Evolutionary conservation across 148 eudicot genomes (phyloP).

Genomic region (Hydrangea macrophylla): DNA sequence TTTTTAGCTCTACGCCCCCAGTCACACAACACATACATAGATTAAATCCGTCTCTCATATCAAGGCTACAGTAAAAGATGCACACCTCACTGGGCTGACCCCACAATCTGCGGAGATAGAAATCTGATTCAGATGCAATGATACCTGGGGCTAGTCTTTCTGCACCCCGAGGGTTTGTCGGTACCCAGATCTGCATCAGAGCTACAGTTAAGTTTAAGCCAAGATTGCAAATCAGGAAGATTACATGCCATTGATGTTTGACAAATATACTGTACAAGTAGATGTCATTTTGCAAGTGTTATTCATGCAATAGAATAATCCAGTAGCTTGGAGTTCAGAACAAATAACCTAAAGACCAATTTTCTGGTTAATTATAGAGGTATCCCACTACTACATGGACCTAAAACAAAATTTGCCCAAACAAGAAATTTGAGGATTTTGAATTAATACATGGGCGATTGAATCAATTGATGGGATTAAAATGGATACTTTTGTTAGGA

Average conservation of each 20-base stretch:
- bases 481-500: too few species aligned
- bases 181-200: slow-evolving; percentile 51
- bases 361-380: not conserved
- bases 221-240: not conserved
- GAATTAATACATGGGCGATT: too few species aligned
- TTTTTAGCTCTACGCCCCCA: too few species aligned
- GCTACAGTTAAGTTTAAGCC: not conserved
- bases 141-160: slow-evolving; percentile 72
- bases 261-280: not conserved
- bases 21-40: too few species aligned
- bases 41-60: too few species aligned
- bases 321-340: too few species aligned
- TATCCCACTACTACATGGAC: too few species aligned
- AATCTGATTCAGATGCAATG: slow-evolving; percentile 56
- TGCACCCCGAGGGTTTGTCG: slow-evolving; percentile 72
- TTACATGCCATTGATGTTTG: not conserved
- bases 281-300: not conserved
- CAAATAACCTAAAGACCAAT: not conserved
- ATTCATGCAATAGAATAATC: too few species aligned
- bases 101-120: slow-evolving; percentile 57
- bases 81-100: slow-evolving; percentile 71
- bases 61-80: not conserved
- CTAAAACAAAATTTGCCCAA: too few species aligned
- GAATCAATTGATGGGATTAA: too few species aligned
- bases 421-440: too few species aligned